Conservation (phyloP, 2,329 filamentous ascomycete genomes). For the Aurifilum marmelostoma region DNA sequence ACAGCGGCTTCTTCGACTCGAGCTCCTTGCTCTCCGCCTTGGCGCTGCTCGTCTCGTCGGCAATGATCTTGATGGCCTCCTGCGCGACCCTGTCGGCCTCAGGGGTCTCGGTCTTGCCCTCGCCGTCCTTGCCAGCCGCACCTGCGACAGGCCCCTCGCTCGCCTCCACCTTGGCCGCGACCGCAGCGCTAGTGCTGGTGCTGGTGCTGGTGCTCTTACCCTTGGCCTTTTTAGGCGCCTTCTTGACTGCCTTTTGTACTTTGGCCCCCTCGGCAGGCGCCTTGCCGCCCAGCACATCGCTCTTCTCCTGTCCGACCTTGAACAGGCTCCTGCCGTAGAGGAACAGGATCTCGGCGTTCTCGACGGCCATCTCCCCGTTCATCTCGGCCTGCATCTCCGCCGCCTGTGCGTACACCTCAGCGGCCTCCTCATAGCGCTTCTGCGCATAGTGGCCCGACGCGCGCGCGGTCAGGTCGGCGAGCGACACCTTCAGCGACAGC, state of each 20-base stretch:
- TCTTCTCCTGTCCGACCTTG: slow-evolving; percentile 91
- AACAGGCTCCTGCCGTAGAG: slow-evolving; percentile 92
- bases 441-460: slow-evolving; percentile 85
- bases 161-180: slow-evolving; percentile 41
- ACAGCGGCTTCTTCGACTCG: slow-evolving; percentile 72
- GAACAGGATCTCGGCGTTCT: slow-evolving; percentile 93
- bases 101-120: slow-evolving; percentile 36
- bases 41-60: slow-evolving; percentile 47
- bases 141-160: slow-evolving; percentile 31
- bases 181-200: slow-evolving; percentile 30
- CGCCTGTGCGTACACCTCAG: slow-evolving; percentile 86
- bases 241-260: slow-evolving; percentile 56
- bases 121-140: slow-evolving; percentile 41
- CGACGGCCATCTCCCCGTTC: slow-evolving; percentile 87
- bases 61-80: slow-evolving; percentile 50
- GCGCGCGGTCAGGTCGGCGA: slow-evolving; percentile 78
- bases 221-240: slow-evolving; percentile 41
- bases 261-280: slow-evolving; percentile 62
- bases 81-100: slow-evolving; percentile 49
- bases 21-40: slow-evolving; percentile 43
- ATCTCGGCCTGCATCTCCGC: slow-evolving; percentile 87
- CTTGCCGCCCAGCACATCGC: slow-evolving; percentile 87
- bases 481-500: slow-evolving; percentile 58
- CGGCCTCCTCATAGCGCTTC: slow-evolving; percentile 84
- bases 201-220: slow-evolving; percentile 45